Percentiles rank a stretch among this genome's conserved stretches.
These are phyloP conservation scores for Pseudocercospora fijiensis DNA, from an alignment of 2,329 filamentous ascomycete genomes.

Conservation along the genomic window DNA sequence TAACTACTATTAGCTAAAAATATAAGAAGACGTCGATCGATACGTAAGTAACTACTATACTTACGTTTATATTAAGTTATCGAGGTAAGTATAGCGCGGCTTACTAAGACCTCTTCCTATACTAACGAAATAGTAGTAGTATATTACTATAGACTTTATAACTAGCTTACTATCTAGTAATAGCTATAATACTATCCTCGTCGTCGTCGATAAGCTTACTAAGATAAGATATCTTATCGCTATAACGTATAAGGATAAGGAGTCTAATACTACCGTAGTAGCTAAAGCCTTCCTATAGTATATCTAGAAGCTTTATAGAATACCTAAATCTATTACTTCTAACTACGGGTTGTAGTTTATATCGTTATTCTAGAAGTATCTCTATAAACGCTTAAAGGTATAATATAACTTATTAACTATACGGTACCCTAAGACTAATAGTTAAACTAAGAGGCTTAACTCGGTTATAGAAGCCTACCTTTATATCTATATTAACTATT, in stretches of 20 bases:
- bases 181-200: not conserved
- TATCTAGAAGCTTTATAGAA: conserved; percentile 1
- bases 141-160: conserved; percentile 8
- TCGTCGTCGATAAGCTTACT: not conserved
- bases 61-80: not conserved
- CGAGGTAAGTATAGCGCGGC: not conserved
- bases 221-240: not conserved
- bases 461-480: not conserved
- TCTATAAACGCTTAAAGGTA: not conserved
- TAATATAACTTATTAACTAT: not conserved
- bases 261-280: not conserved
- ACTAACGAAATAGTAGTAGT: not conserved
- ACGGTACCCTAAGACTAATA: not conserved
- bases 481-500: not conserved
- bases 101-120: not conserved
- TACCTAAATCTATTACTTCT: not conserved
- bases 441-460: not conserved
- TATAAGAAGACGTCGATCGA: not conserved
- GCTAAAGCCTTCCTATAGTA: not conserved
- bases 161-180: not conserved
- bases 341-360: not conserved
- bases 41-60: conserved; percentile 1
- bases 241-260: not conserved
- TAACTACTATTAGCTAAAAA: not conserved
- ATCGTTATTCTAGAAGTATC: not conserved